Base-by-base conservation (phyloP, 2,329 filamentous ascomycete species). In the Lithohypha guttulata region DNA sequence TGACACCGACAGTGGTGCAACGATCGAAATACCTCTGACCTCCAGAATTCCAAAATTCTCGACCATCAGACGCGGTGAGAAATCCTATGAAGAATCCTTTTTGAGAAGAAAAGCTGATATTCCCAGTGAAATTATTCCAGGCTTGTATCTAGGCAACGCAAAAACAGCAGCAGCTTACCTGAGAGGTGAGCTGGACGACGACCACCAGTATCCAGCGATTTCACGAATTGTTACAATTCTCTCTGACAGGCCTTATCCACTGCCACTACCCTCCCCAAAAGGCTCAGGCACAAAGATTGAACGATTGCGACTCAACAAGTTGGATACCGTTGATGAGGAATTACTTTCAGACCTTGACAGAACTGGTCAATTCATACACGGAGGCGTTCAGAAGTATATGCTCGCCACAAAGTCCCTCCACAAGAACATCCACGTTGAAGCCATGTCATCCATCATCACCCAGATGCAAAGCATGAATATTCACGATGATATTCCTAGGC, bases 121-220 rank as follows among this genome's bases (percentile, higher is more conserved):
- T 8, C 25, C 23, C 6, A 37, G 26, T 19, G 23, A 37, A 26
- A 37, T 37, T 14, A 30, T 37, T n/a, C 34, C 34, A 2, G 34
- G 34, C 13, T 17, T 37, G 23, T 37, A 29, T 17, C 26, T 37
- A 6, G 6, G 23, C 10, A 37, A 37, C 26, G 23, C 23, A 7
- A 37, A 37, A 17, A 37, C 25, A 28, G 34, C 34, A 13, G 34
- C 23, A 9, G 34, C 34, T 7, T 37, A 28, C 20, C 22, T 37
- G 21, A 14, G 9, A n/a, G 34, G 34, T 20, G 20, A 19, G 17
- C 5, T 29, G 23, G 15, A 20, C 15, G 18, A 21, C 13, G 34
- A 37, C 6, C 13, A 19, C 5, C 17, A 23, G 3, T 29, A 29
- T 15, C 34, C 34, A 9, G 14, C 9, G 9, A 30, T 29, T 3